phyloP scores from a whole-genome alignment of 169 alveolate genomes.

The Plasmodium gonderi region DNA sequence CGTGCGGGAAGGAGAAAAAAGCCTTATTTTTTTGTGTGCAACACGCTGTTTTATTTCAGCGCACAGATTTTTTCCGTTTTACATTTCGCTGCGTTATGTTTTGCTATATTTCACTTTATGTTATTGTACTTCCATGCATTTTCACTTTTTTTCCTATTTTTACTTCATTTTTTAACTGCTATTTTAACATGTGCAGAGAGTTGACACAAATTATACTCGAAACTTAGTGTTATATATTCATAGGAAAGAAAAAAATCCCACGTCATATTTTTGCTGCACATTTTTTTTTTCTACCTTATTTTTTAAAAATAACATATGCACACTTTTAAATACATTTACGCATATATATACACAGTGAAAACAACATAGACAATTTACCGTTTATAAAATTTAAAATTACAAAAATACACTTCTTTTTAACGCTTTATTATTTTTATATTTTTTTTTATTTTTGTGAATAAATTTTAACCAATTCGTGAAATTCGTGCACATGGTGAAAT shows the following conservation, averaged over 20 bases:
- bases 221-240: no score
- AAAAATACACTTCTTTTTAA: background rate
- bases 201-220: background rate
- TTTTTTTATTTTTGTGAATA: background rate
- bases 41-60: background rate
- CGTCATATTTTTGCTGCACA: background rate
- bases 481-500: background rate
- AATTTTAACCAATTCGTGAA: background rate
- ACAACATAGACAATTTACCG: background rate
- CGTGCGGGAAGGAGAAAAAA: background rate
- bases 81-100: background rate
- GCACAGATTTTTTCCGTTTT: background rate
- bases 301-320: background rate
- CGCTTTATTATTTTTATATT: background rate
- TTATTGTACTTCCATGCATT: no score
- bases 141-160: background rate
- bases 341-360: background rate
- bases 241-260: background rate
- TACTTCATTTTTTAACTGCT: background rate
- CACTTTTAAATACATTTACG: background rate
- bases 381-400: background rate
- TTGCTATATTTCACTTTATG: background rate
- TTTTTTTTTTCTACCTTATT: background rate
- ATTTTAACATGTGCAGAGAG: background rate
- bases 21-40: slow-evolving; percentile 11